Percentiles rank a stretch among this genome's conserved stretches.
Evolutionary conservation across 768 basidiomycete genomes (phyloP).

Genomic region (Saitozyma sp.): DNA sequence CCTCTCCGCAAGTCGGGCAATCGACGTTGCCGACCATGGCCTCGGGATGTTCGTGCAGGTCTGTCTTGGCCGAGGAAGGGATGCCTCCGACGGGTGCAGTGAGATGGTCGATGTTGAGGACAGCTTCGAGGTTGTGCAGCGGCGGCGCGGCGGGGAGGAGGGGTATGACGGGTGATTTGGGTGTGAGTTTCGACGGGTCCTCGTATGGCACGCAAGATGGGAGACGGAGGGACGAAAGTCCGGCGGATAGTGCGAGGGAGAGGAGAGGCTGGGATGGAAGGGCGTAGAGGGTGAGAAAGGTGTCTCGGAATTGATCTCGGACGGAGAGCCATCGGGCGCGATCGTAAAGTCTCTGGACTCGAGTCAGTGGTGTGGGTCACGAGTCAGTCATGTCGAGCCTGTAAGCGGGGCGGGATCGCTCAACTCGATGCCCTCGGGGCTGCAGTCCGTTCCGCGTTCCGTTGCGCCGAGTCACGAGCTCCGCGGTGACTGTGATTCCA

Average conservation of each 20-base stretch:
- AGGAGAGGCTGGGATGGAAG: conserved; percentile 85
- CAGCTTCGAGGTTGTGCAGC: conserved; percentile 41
- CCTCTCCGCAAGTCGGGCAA: conserved; percentile 87
- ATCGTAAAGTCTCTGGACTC: conserved; percentile 74
- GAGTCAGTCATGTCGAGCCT: neutral
- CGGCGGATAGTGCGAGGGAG: conserved; percentile 84
- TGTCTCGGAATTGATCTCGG: conserved; percentile 74
- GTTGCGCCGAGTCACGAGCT: too few relatives aligned
- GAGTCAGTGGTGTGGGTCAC: neutral
- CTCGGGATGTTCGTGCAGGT: conserved; percentile 41
- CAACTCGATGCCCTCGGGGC: too few relatives aligned
- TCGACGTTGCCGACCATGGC: conserved; percentile 53
- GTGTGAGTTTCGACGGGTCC: conserved; percentile 12
- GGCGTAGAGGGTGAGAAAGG: conserved; percentile 82
- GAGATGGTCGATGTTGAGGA: conserved; percentile 18
- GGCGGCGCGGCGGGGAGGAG: conserved; percentile 41
- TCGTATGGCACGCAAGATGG: conserved; percentile 67
- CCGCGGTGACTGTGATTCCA: too few relatives aligned
- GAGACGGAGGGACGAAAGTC: conserved; percentile 83
- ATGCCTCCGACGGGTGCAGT: conserved; percentile 22
- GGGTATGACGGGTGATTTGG: conserved; percentile 19
- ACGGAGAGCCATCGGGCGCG: conserved; percentile 72
- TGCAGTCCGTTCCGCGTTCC: neutral
- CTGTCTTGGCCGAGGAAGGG: conserved; percentile 7
- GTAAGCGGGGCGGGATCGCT: neutral